Base-by-base conservation (phyloP, 208 protist genomes). In the Angomonas deanei region DNA sequence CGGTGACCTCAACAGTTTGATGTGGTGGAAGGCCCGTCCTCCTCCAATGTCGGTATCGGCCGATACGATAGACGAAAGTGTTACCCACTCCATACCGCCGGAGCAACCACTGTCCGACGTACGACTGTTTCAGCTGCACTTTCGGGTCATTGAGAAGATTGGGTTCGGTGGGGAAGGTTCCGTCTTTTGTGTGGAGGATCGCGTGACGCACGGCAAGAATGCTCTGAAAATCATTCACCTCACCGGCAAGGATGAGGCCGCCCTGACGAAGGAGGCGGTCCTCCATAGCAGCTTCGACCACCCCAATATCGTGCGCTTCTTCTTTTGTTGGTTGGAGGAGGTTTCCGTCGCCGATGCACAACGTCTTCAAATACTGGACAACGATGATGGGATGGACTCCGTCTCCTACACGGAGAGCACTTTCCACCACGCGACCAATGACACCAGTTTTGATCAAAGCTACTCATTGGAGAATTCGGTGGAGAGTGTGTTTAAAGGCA, bases 151-250 rank as follows among this genome's bases (percentile, higher is more conserved):
- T 0, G 62, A 80, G 58, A 89, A 88, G 67, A 74, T 94, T 28
- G 88, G 88, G 26, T 79, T 70, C 42, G 88, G 88, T 26, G 88
- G 66, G 0, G 84, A 88, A 42, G 88, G 88, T 31, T 82, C 66
- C 49, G 84, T 94, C 21, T 92, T 92, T 54, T 80, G 76, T 57
- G 88, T 94, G 15, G 82, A 92, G 70, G 79, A 92, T 48, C 84
- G 76, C 24, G 70, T 87, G 39, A 94, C 84, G 19, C 65, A 80
- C 34, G 60, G 71, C 27, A 66, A 73, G 36, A 90, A 91, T 62
- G 88, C 88, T 17, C 83, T 94, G 27, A 94, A 94, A 66, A 82
- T 64, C n/a, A 79, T 94, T 61, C 73, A 72, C 28, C 82, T 92
- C 59, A 69, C 74, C 66, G 64, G 64, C 6, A 64, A 78, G 32